phyloP scores from a whole-genome alignment of 768 basidiomycete genomes.

The Boletus edulis region DNA sequence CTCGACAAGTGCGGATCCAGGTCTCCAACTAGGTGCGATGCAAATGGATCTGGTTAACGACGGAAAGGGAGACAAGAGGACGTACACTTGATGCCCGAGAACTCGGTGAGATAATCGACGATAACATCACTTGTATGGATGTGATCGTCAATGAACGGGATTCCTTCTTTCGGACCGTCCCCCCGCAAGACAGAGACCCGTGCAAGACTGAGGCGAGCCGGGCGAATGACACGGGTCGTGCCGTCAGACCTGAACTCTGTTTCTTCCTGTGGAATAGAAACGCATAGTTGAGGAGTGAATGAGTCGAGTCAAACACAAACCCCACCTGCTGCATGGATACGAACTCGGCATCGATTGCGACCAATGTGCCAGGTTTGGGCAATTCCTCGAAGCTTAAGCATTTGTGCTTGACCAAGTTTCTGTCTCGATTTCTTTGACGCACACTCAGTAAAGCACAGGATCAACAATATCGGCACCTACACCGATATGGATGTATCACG shows the following conservation, averaged over 20 bases:
- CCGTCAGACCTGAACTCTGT: slow-evolving; percentile 94
- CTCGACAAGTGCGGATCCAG: slow-evolving; percentile 80
- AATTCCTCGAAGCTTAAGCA: slow-evolving; percentile 70
- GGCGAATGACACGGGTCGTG: slow-evolving; percentile 87
- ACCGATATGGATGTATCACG: slow-evolving; percentile 86
- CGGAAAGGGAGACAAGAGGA: not conserved
- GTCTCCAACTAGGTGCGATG: slow-evolving; percentile 69
- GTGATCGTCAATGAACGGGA: slow-evolving; percentile 97
- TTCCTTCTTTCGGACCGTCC: slow-evolving; percentile 70
- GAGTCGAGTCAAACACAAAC: not conserved
- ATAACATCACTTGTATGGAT: slow-evolving; percentile 95
- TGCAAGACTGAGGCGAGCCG: slow-evolving; percentile 88
- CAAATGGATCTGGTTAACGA: not conserved
- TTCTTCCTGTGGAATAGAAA: slow-evolving; percentile 64
- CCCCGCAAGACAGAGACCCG: slow-evolving; percentile 94
- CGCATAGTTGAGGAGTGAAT: not conserved
- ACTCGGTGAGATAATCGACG: slow-evolving; percentile 96
- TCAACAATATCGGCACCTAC: slow-evolving; percentile 40
- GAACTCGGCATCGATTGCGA: slow-evolving; percentile 97
- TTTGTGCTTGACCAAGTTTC: slow-evolving; percentile 72
- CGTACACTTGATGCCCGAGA: slow-evolving; percentile 92
- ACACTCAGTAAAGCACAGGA: not conserved
- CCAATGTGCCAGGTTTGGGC: slow-evolving; percentile 80
- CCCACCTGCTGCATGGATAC: slow-evolving; percentile 91
- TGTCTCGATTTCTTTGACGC: slow-evolving; percentile 67